Percentiles rank a stretch among this genome's conserved stretches.
Evolutionary conservation across 2,329 filamentous ascomycete genomes (phyloP).

Genomic region (Hawksworthiomyces lignivorus): DNA sequence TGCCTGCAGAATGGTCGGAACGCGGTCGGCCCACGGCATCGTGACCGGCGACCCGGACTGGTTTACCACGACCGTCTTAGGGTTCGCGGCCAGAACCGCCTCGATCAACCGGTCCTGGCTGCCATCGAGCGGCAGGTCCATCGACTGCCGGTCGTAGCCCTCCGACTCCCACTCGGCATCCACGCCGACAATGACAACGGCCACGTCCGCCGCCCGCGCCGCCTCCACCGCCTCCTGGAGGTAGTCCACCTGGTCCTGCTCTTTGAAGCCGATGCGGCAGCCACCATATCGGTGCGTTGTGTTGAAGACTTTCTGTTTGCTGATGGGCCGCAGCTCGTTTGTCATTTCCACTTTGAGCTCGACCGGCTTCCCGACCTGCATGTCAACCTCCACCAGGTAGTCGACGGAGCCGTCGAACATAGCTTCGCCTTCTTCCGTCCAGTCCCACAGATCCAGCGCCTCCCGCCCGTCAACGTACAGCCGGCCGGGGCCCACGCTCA

Average conservation of each 20-base stretch:
- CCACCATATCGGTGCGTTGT: slow-evolving; percentile 61
- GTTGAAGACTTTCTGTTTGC: slow-evolving; percentile 49
- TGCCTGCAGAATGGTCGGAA: slow-evolving; percentile 60
- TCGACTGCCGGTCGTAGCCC: slow-evolving; percentile 57
- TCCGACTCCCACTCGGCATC: slow-evolving; percentile 72
- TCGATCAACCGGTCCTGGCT: slow-evolving; percentile 57
- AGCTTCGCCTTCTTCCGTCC: slow-evolving; percentile 61
- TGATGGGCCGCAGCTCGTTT: slow-evolving; percentile 54
- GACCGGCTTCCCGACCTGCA: slow-evolving; percentile 51
- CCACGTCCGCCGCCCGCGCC: slow-evolving; percentile 57
- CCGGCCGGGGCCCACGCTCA: slow-evolving; percentile 57
- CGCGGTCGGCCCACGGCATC: slow-evolving; percentile 61
- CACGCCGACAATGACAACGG: slow-evolving; percentile 60
- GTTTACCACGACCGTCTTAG: slow-evolving; percentile 59
- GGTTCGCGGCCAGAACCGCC: slow-evolving; percentile 54
- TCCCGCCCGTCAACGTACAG: slow-evolving; percentile 53
- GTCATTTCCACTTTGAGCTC: slow-evolving; percentile 59
- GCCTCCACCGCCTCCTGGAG: slow-evolving; percentile 57
- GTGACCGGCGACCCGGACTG: slow-evolving; percentile 61
- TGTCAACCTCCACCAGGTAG: slow-evolving; percentile 51
- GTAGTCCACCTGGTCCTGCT: slow-evolving; percentile 53
- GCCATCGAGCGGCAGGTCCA: slow-evolving; percentile 50
- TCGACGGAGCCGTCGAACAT: slow-evolving; percentile 65
- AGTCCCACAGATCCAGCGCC: slow-evolving; percentile 59
- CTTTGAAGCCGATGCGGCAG: slow-evolving; percentile 63